Evolutionary conservation across 2,329 filamentous ascomycete genomes (phyloP).

Genomic region (Neofusicoccum parvum): DNA sequence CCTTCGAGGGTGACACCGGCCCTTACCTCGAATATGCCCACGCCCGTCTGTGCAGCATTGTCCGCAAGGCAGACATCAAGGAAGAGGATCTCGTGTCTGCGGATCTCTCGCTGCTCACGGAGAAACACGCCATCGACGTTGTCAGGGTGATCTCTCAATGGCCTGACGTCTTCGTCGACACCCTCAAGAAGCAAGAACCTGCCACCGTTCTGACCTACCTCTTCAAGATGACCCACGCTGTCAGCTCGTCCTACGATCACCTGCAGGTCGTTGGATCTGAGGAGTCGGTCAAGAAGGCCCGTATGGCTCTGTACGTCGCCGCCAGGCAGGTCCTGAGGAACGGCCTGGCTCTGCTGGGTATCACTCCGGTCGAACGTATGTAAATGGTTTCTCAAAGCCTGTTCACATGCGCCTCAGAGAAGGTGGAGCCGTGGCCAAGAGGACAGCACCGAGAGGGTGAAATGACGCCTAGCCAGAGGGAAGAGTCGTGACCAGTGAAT

Average conservation of each 20-base stretch:
- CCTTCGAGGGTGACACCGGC: slow-evolving; percentile 82
- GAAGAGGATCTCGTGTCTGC: slow-evolving; percentile 62
- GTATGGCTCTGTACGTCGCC: slow-evolving; percentile 77
- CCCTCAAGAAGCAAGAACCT: slow-evolving; percentile 79
- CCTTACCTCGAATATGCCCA: slow-evolving; percentile 85
- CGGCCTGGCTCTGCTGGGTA: slow-evolving; percentile 78
- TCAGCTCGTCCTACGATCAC: slow-evolving; percentile 81
- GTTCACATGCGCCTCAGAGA: background rate
- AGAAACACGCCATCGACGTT: slow-evolving; percentile 72
- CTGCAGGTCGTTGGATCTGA: slow-evolving; percentile 81
- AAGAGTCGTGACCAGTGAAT: background rate
- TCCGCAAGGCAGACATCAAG: slow-evolving; percentile 55
- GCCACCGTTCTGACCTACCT: slow-evolving; percentile 70
- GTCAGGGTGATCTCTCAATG: slow-evolving; percentile 78
- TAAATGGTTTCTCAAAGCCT: background rate
- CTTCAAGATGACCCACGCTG: slow-evolving; percentile 82
- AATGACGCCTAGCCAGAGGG: background rate
- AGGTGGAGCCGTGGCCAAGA: background rate
- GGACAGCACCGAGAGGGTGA: background rate
- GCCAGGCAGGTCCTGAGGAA: slow-evolving; percentile 77
- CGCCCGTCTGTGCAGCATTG: slow-evolving; percentile 65
- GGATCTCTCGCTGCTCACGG: slow-evolving; percentile 68
- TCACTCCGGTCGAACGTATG: slow-evolving; percentile 71
- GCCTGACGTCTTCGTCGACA: slow-evolving; percentile 83
- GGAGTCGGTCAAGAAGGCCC: slow-evolving; percentile 67